A percentile compares a stretch with the other conserved stretches of the same genome.
Evolutionary conservation across 2,329 filamentous ascomycete genomes (phyloP).

Genomic region (Cercospora janseana): DNA sequence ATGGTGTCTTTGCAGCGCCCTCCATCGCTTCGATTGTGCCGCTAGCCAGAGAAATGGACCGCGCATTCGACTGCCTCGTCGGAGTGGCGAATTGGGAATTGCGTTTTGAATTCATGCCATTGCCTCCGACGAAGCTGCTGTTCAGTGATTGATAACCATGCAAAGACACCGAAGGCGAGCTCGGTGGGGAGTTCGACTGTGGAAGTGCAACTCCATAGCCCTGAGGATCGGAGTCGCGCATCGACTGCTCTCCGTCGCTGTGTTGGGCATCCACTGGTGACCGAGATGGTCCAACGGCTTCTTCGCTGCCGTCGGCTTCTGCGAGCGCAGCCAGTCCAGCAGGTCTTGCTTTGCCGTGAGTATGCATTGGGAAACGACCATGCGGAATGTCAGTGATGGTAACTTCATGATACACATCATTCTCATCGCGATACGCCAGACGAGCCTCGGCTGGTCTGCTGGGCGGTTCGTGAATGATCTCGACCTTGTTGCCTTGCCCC

Average conservation of each 20-base stretch:
- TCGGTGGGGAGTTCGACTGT: neutral
- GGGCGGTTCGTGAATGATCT: constrained; percentile 26
- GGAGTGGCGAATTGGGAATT: constrained; percentile 14
- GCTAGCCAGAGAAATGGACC: constrained; percentile 17
- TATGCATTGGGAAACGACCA: constrained; percentile 17
- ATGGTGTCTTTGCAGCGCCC: constrained; percentile 18
- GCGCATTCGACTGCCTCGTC: constrained; percentile 7
- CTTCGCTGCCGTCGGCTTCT: constrained; percentile 15
- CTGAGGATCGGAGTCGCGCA: constrained; percentile 16
- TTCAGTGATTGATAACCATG: constrained; percentile 10
- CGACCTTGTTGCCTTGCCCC: constrained; percentile 17
- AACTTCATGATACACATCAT: constrained; percentile 25
- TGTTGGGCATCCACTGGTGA: neutral
- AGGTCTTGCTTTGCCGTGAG: constrained; percentile 13
- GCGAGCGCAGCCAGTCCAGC: constrained; percentile 15
- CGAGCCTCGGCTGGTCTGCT: constrained; percentile 20
- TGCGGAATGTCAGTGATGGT: constrained; percentile 23
- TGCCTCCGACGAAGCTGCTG: constrained; percentile 2
- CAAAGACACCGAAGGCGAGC: constrained; percentile 9
- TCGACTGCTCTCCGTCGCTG: constrained; percentile 5
- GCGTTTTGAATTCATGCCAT: constrained; percentile 11
- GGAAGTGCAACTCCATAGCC: constrained; percentile 15
- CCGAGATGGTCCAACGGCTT: neutral
- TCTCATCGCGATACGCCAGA: constrained; percentile 23
- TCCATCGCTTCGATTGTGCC: constrained; percentile 18